These are phyloP conservation scores for Penicillium robsamsonii DNA, from an alignment of 495 filamentous ascomycete genomes.

Conservation along the genomic window DNA sequence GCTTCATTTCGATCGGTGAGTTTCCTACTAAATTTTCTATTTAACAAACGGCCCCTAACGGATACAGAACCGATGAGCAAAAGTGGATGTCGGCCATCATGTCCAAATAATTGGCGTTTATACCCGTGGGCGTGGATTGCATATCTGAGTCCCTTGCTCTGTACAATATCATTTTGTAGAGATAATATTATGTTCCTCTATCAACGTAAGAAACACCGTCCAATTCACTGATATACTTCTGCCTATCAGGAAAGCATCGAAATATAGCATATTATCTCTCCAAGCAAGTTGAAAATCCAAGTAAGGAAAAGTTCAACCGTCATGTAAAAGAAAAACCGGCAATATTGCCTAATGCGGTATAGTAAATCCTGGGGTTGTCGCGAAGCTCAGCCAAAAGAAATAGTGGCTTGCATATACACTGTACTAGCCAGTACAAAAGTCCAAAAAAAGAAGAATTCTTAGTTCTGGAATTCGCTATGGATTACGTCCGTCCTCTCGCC, in stretches of 20 bases:
- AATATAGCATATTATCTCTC: not conserved
- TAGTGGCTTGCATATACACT: not conserved
- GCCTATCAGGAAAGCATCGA: not conserved
- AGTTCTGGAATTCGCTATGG: not conserved
- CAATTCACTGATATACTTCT: not conserved
- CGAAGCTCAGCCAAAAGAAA: not conserved
- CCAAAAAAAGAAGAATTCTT: not conserved
- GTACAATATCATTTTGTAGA: slow-evolving; percentile 7
- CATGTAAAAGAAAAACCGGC: slow-evolving; percentile 1
- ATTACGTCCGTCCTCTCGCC: slow-evolving; percentile 3
- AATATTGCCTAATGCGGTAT: slow-evolving; percentile 2
- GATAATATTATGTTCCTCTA: slow-evolving; percentile 4
- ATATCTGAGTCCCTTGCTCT: not conserved
- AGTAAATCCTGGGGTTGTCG: not conserved
- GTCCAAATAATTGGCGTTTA: slow-evolving; percentile 37
- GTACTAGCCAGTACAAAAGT: not conserved
- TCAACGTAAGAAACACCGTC: not conserved
- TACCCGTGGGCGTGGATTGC: slow-evolving; percentile 14
- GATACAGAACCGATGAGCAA: slow-evolving; percentile 72
- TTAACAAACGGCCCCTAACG: slow-evolving; percentile 10
- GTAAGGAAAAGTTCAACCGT: too few species aligned
- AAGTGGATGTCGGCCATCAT: slow-evolving; percentile 83
- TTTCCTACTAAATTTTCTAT: not conserved
- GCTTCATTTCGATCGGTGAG: slow-evolving; percentile 87
- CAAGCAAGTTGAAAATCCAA: too few species aligned